phyloP scores from a whole-genome alignment of 208 protist genomes.

The Acanthamoeba healyi region DNA sequence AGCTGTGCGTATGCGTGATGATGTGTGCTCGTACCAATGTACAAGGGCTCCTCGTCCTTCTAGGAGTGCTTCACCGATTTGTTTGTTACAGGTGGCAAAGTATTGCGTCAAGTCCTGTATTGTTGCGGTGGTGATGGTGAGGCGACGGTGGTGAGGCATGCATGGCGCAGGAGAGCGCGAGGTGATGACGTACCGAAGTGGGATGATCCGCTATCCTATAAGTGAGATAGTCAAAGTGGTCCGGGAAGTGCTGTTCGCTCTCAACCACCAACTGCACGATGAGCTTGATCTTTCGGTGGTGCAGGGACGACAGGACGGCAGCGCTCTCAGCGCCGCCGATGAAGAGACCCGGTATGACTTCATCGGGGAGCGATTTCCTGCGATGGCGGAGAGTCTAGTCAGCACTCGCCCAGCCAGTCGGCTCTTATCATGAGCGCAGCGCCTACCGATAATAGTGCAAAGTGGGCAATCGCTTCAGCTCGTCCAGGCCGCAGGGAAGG shows the following conservation, averaged over 20 bases:
- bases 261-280: constrained; percentile 8
- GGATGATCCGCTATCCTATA: constrained; percentile 5
- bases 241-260: constrained; percentile 20
- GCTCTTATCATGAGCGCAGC: too few relatives aligned
- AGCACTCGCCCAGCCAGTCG: neutral
- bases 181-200: neutral
- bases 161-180: neutral
- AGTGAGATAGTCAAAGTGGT: constrained; percentile 18
- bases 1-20: neutral
- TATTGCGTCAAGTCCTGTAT: neutral
- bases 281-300: constrained; percentile 1
- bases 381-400: neutral
- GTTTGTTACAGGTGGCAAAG: neutral
- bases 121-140: too few relatives aligned
- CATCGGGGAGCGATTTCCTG: constrained; percentile 40
- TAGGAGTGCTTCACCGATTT: neutral
- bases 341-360: constrained; percentile 40
- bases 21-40: constrained; percentile 5
- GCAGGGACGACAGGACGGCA: neutral
- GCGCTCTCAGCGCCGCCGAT: constrained; percentile 24
- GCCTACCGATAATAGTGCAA: neutral
- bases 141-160: too few relatives aligned
- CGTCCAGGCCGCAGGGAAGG: neutral
- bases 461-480: neutral
- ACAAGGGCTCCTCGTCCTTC: neutral